A percentile compares a stretch with the other conserved stretches of the same genome.
Evolutionary conservation across 208 protist species (phyloP).

Genomic region (Acanthamoeba healyi): DNA sequence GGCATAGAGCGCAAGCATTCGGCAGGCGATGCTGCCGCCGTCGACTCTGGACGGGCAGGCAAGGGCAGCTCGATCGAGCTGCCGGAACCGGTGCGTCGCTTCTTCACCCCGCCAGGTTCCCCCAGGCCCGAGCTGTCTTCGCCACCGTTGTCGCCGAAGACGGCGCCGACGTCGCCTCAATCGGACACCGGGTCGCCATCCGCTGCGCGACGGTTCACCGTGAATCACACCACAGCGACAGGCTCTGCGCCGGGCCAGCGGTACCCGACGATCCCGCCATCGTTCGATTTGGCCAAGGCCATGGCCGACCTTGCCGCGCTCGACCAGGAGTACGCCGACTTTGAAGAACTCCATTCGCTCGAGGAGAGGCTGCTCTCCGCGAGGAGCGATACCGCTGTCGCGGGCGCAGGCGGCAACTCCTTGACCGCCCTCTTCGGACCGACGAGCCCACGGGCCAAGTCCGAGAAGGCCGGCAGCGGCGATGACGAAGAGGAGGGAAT

Average conservation of each 20-base stretch:
- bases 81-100: background rate
- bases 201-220: background rate
- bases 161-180: background rate
- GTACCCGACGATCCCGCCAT: background rate
- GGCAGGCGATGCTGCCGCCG: background rate
- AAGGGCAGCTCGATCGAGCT: background rate
- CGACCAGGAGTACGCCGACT: constrained; percentile 24
- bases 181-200: background rate
- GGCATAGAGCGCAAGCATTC: background rate
- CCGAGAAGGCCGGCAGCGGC: background rate
- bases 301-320: background rate
- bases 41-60: background rate
- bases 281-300: background rate
- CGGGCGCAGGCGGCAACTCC: background rate
- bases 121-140: background rate
- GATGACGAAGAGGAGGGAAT: constrained; percentile 11
- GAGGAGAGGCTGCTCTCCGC: background rate
- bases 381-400: background rate
- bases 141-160: background rate
- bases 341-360: background rate
- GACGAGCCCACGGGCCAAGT: background rate
- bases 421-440: background rate
- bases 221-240: background rate
- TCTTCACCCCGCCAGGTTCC: background rate
- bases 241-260: no score